A percentile compares a stretch with the other conserved stretches of the same genome.
Evolutionary conservation across 2,329 filamentous ascomycete species (phyloP).

Genomic region (Tothia fuscella): DNA sequence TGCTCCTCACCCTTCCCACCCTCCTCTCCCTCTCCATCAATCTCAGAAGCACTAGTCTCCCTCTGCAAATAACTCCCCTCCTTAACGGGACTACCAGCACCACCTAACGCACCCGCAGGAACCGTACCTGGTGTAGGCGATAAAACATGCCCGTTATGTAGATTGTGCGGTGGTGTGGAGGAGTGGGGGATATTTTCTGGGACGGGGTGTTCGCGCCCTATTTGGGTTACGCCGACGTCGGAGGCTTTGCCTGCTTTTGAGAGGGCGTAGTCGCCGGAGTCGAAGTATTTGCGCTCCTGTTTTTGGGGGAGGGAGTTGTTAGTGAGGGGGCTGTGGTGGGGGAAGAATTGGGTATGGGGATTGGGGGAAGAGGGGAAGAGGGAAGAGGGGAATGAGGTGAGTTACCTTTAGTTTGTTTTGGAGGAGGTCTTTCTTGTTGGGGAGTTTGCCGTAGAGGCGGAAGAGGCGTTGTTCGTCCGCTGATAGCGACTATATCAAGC

Average conservation of each 20-base stretch:
- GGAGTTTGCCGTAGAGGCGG: constrained; percentile 94
- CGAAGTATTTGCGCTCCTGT: constrained; percentile 89
- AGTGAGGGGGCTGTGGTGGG: background rate
- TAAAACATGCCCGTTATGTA: constrained; percentile 16
- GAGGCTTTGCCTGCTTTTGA: constrained; percentile 95
- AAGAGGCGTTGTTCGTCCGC: constrained; percentile 94
- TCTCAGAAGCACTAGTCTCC: constrained; percentile 60
- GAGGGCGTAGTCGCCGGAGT: constrained; percentile 91
- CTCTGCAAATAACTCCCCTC: constrained; percentile 79
- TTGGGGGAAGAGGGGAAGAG: background rate
- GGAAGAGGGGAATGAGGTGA: background rate
- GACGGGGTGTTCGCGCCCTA: constrained; percentile 88
- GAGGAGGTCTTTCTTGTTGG: constrained; percentile 88
- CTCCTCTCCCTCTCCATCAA: constrained; percentile 28
- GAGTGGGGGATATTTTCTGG: constrained; percentile 93
- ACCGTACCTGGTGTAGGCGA: constrained; percentile 22
- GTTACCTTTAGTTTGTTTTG: constrained; percentile 87
- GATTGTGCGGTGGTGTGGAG: constrained; percentile 48
- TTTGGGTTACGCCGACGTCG: constrained; percentile 81
- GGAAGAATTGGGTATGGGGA: background rate
- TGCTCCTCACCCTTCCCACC: constrained; percentile 4
- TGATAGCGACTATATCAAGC: constrained; percentile 58
- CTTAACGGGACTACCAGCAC: constrained; percentile 73
- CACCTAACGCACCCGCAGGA: constrained; percentile 27
- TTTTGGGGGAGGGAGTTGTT: constrained; percentile 1